Conservation (phyloP, 441 rosid species). For the Jatropha podagrica region DNA sequence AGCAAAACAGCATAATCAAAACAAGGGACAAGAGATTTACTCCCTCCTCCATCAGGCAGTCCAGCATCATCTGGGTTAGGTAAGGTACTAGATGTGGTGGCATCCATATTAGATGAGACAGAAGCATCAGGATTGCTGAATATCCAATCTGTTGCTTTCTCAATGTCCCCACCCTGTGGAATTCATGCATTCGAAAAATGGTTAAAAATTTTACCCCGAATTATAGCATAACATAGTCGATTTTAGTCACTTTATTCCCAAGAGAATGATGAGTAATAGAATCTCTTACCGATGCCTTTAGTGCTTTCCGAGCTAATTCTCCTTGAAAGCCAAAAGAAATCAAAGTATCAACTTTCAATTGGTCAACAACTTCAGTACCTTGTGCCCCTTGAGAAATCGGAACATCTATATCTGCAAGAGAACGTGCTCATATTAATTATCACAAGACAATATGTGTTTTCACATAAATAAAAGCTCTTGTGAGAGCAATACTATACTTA, state of each 20-base stretch:
- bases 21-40: slow-evolving; percentile 47
- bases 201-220: background rate
- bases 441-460: background rate
- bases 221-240: slow-evolving; percentile 6
- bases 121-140: slow-evolving; percentile 82
- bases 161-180: slow-evolving; percentile 83
- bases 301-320: slow-evolving; percentile 77
- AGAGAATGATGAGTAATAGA: slow-evolving; percentile 19
- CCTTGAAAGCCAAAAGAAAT: slow-evolving; percentile 88
- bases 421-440: background rate
- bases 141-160: slow-evolving; percentile 98
- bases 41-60: slow-evolving; percentile 87
- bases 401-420: slow-evolving; percentile 62
- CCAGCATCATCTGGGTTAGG: slow-evolving; percentile 41
- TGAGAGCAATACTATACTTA: background rate
- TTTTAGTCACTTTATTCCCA: background rate
- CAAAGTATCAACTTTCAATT: slow-evolving; percentile 71
- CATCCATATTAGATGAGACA: slow-evolving; percentile 75
- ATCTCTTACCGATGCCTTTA: slow-evolving; percentile 68
- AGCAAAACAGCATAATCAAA: slow-evolving; percentile 13
- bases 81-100: slow-evolving; percentile 49
- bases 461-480: background rate
- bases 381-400: slow-evolving; percentile 52
- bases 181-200: background rate
- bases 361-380: slow-evolving; percentile 49